phyloP scores from a whole-genome alignment of 2,329 filamentous ascomycete species.

The Pseudogymnoascus sp. region DNA sequence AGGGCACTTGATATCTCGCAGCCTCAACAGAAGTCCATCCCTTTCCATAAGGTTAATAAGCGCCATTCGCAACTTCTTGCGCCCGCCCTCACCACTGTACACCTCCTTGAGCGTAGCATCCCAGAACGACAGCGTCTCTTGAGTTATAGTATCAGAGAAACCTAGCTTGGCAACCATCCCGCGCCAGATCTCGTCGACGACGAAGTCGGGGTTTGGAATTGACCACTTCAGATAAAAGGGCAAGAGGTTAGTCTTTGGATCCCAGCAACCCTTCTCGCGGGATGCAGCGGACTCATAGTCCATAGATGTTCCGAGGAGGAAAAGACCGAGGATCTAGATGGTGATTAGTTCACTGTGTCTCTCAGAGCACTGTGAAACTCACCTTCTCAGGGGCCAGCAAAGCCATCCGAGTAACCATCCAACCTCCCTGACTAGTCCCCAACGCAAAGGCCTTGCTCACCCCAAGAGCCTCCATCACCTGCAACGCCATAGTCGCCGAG shows the following conservation, averaged over 20 bases:
- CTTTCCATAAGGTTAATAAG: constrained; percentile 38
- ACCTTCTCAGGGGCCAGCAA: constrained; percentile 42
- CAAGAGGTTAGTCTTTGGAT: constrained; percentile 35
- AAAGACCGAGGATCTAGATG: constrained; percentile 38
- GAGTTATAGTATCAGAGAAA: constrained; percentile 35
- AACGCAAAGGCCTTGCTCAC: constrained; percentile 42
- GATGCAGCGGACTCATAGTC: constrained; percentile 43
- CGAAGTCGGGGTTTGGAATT: constrained; percentile 38
- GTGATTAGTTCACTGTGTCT: neutral
- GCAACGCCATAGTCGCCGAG: constrained; percentile 44
- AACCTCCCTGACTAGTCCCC: constrained; percentile 46
- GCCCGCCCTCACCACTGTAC: constrained; percentile 43
- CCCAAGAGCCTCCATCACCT: constrained; percentile 45
- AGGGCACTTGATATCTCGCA: constrained; percentile 42
- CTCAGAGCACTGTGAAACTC: constrained; percentile 12
- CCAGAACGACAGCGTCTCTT: constrained; percentile 39
- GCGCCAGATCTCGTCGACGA: constrained; percentile 40
- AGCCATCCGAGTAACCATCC: constrained; percentile 44
- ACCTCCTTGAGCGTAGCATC: constrained; percentile 37
- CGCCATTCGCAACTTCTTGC: constrained; percentile 41
- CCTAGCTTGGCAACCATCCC: constrained; percentile 39
- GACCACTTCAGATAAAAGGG: constrained; percentile 39
- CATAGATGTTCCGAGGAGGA: constrained; percentile 45
- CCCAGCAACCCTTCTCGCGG: constrained; percentile 42
- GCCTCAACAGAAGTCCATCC: constrained; percentile 40